Evolutionary conservation across 306 rosid genomes (phyloP), one percentile per base, ranked within the genome.

Genomic region (Macrotyloma uniflorum): DNA sequence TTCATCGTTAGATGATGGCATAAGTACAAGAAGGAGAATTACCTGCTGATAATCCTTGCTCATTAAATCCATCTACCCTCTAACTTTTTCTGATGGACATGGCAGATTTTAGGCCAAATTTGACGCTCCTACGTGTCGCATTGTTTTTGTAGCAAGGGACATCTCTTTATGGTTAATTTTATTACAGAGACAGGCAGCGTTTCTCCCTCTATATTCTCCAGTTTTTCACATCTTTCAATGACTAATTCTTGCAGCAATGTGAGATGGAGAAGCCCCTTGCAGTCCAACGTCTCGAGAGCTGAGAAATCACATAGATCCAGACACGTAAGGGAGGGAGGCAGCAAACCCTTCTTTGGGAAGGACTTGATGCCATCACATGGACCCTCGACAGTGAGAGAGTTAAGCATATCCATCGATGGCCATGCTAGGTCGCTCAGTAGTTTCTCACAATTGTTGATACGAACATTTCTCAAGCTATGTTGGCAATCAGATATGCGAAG

Each of bases 241-340:
- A n/a, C n/a, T n/a, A n/a, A n/a, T n/a, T n/a, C n/a, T n/a, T n/a
- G n/a, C n/a, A n/a, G n/a, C n/a, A n/a, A 66, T 0, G 33, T 22
- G 33, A 66, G 53, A 6, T 40, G 53, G 20, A 66, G 51, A 66
- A 66, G 35, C 1, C 72, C 72, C 5, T 22, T 38, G 51, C 51
- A 38, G 8, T 66, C 71, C 51, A 66, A 38, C 8, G 6, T 40
- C 19, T 66, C 72, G 20, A 66, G 1, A 66, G 7, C 40, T 6
- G 19, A 11, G 2, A 66, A 40, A 0, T 1, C 0, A 40, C 0
- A 0, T 6, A 40, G 12, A 0, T 0, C 0, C 3, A 66, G 19
- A 20, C 5, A 5, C 1, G 11, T 13, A 22, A 66, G 35, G 35
- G 53, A 66, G 12, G 72, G 33, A 40, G 53, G 53, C 33, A 66